Evolutionary conservation across 2,329 filamentous ascomycete species (phyloP), one percentile per base, ranked within the genome.

Genomic region (Claviceps sorghi): DNA sequence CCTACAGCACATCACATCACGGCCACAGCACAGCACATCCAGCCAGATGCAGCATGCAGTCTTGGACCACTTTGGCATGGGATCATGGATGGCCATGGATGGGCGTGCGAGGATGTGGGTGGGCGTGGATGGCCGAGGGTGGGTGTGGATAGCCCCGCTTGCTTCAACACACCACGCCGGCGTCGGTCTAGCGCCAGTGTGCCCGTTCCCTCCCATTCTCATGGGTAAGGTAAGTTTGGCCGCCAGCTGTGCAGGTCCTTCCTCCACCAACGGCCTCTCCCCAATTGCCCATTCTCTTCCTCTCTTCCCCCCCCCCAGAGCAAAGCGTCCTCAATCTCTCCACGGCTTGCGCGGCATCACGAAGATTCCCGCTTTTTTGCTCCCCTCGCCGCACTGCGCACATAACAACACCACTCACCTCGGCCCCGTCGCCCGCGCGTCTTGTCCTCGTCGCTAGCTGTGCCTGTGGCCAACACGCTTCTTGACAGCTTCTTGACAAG

Each of bases 211-310:
- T 61, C 62, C 61, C 48, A 62, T 65, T 64, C 56, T 64, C 63
- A 62, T 71, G 68, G 68, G 68, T 71, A 60, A 71, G 68, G 68
- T 63, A 61, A 71, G 67, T 71, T 70, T 64, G 60, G 57, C 58
- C 58, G 61, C 62, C 62, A 66, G 64, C 59, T 61, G 58, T 62
- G 65, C 62, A 68, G 63, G 64, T 67, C 63, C 61, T 67, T 67
- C 63, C 62, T 67, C 65, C 65, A 67, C 64, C 64, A 62, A 62
- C 59, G 57, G 63, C 63, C 64, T 67, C 65, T 61, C 61, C 62
- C 66, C 65, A 63, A 65, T 65, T 65, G 64, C 62, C 65, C 62
- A 60, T 62, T 64, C 63, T 62, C 59, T 62, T 59, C 54, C 57
- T 58, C 55, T 64, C 54, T 57, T 62, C 61, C 60, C 60, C 65